Base-by-base conservation (phyloP, 1,284 basidiomycete species). In the Meira miltonrushii region DNA sequence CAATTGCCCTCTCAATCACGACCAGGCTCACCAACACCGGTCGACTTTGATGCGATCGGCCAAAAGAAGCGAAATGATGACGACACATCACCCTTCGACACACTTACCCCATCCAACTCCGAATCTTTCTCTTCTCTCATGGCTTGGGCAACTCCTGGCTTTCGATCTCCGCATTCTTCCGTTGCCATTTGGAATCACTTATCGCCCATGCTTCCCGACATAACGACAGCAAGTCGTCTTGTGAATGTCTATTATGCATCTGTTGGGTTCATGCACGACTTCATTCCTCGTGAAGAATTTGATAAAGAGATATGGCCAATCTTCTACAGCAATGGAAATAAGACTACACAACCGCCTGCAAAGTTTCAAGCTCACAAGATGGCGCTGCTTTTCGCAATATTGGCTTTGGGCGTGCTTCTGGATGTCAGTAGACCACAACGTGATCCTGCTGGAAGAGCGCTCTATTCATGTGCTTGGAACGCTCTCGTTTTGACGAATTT, bases 131-230 rank as follows among this genome's bases (percentile, higher is more conserved):
- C 12, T 6, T 10, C 51, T 17, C 33, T 41, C 10, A 13, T 47
- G 9, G 43, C 39, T 11, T 55, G 54, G 38, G 23, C 51, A 2
- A 58, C 52, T 6, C 57, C 57, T 28, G 57, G 57, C 21, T 23
- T 58, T 37, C 52, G 57, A 39, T 58, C 57, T 23, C 57, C 57
- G 5, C 49, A 55, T 40, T 43, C 49, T 19, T 28, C 54, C 6
- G 19, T 17, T 12, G 8, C 49, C 2, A 58, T 58, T 47, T 28
- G 44, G 33, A 53, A 19, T 28, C 33, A 58, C 10, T 40, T 58
- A 9, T 25, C 13, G 23, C 13, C 9, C 15, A 15, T 17, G n/a
- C 43, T 58, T 13, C 57, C 57, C 28, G 13, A n/a, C 2, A 9
- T 25, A 5, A 28, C 19, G 9, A 37, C 23, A 10, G 57, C 57